phyloP scores from a whole-genome alignment of 192 early-diverging fungal species.

The Linnemannia exigua region DNA sequence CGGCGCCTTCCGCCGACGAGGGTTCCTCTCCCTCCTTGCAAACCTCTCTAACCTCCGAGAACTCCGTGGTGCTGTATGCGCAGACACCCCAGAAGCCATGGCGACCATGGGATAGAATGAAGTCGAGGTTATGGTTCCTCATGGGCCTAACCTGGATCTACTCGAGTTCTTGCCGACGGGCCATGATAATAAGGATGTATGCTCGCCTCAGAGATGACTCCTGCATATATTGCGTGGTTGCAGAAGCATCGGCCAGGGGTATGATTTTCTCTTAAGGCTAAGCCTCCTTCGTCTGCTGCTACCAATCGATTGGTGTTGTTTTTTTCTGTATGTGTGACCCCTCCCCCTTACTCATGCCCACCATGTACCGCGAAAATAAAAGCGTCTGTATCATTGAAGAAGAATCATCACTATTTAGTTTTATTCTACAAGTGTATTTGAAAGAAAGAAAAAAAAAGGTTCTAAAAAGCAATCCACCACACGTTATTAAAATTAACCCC shows the following conservation, averaged over 20 bases:
- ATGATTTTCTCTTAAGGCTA: neutral
- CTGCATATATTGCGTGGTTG: neutral
- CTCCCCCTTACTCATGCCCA: too few relatives aligned
- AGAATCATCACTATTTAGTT: too few relatives aligned
- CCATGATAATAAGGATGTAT: neutral
- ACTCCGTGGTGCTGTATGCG: neutral
- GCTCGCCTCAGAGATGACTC: neutral
- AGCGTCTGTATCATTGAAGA: too few relatives aligned
- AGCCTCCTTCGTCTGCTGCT: neutral
- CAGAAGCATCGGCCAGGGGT: neutral
- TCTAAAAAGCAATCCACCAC: neutral
- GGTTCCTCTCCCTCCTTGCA: neutral
- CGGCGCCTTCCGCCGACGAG: neutral
- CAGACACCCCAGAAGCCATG: neutral
- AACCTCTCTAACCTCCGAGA: neutral
- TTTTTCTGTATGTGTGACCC: neutral
- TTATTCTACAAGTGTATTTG: neutral
- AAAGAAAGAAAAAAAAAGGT: neutral
- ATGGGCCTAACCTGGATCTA: neutral
- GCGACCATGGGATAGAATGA: neutral
- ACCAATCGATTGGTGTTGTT: neutral
- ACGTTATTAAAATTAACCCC: too few relatives aligned
- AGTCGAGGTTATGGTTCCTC: neutral
- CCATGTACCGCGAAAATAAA: too few relatives aligned
- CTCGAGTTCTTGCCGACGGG: conserved; percentile 2